Percentiles rank a stretch among this genome's conserved stretches.
Evolutionary conservation across 2,329 filamentous ascomycete genomes (phyloP).

Genomic region (Albophoma yamanashiensis): DNA sequence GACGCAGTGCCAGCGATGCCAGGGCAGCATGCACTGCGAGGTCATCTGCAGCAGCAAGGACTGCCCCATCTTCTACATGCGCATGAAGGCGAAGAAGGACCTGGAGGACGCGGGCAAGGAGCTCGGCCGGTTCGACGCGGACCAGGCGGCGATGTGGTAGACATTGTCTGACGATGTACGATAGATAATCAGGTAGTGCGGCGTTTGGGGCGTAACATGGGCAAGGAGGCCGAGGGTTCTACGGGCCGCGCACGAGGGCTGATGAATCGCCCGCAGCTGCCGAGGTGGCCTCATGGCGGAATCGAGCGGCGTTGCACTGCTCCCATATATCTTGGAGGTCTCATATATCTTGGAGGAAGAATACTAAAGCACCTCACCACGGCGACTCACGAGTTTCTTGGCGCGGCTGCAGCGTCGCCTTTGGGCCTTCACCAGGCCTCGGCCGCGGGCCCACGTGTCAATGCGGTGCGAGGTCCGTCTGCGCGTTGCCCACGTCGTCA

Average conservation of each 20-base stretch:
- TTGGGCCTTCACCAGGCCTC: too few species aligned
- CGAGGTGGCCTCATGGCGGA: not conserved
- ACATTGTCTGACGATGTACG: not conserved
- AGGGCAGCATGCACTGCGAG: constrained; percentile 96
- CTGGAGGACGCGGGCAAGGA: constrained; percentile 92
- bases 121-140: constrained; percentile 77
- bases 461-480: too few species aligned
- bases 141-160: constrained; percentile 57
- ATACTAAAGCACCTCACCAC: not conserved
- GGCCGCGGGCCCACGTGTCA: too few species aligned
- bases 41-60: constrained; percentile 95
- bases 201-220: not conserved
- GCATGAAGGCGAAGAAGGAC: constrained; percentile 99
- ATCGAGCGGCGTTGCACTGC: not conserved
- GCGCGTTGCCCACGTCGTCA: not conserved
- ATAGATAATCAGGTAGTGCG: too few species aligned
- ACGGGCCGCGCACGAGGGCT: not conserved
- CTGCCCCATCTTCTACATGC: constrained; percentile 99
- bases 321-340: not conserved
- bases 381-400: not conserved
- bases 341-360: not conserved
- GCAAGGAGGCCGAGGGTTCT: not conserved
- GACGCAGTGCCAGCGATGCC: constrained; percentile 97
- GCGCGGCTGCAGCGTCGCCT: not conserved
- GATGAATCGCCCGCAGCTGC: not conserved